These are phyloP conservation scores for Botryosphaeria dothidea DNA, from an alignment of 2,329 filamentous ascomycete species.

Conservation along the genomic window DNA sequence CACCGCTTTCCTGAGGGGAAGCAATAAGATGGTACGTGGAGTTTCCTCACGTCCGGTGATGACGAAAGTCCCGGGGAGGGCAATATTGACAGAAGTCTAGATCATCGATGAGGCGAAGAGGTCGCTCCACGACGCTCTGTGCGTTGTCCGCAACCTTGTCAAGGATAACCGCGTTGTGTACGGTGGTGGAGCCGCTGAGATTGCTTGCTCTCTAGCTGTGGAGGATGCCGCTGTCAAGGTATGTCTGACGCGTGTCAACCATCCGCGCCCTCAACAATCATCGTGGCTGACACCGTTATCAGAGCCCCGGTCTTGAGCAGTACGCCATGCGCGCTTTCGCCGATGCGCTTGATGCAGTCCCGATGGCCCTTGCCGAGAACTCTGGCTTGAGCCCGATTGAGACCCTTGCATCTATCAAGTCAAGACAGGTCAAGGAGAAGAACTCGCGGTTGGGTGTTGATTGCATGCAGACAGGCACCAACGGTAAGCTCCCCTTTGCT, in stretches of 20 bases:
- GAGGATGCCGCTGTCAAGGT: slow-evolving; percentile 89
- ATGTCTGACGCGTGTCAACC: slow-evolving; percentile 22
- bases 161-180: slow-evolving; percentile 97
- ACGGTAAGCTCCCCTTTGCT: slow-evolving; percentile 56
- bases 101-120: slow-evolving; percentile 99
- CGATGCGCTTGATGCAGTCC: slow-evolving; percentile 88
- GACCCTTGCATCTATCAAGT: slow-evolving; percentile 92
- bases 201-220: slow-evolving; percentile 93
- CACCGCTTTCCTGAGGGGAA: slow-evolving; percentile 92
- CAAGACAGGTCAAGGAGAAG: slow-evolving; percentile 87
- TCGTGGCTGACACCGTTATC: slow-evolving; percentile 21
- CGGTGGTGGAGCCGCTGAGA: slow-evolving; percentile 93
- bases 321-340: slow-evolving; percentile 99
- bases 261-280: neutral
- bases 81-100: slow-evolving; percentile 44
- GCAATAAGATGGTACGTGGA: slow-evolving; percentile 92
- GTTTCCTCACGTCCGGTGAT: neutral
- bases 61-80: neutral
- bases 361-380: slow-evolving; percentile 97
- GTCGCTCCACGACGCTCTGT: slow-evolving; percentile 94
- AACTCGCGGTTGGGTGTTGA: slow-evolving; percentile 84
- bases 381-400: slow-evolving; percentile 94
- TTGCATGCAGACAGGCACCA: slow-evolving; percentile 94
- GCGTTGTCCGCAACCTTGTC: slow-evolving; percentile 95
- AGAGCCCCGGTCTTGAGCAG: slow-evolving; percentile 94